Conservation (phyloP, 2,329 filamentous ascomycete genomes). For the Bertia moriformis region DNA sequence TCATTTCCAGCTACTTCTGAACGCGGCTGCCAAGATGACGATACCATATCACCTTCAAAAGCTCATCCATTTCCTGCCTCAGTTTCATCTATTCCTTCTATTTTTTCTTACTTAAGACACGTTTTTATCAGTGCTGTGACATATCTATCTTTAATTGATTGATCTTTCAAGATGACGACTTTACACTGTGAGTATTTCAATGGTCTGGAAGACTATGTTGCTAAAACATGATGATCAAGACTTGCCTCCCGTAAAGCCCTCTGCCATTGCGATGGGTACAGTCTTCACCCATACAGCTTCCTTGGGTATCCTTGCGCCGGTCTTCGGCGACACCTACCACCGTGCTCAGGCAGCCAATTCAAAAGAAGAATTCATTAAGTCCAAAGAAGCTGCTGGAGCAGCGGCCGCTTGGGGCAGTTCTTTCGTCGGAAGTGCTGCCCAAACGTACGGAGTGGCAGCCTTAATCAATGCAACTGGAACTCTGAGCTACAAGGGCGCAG, state of each 20-base stretch:
- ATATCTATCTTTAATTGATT: no score
- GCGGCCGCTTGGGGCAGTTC: conserved; percentile 83
- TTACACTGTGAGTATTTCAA: neutral
- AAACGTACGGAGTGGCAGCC: conserved; percentile 79
- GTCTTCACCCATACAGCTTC: conserved; percentile 89
- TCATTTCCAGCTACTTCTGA: no score
- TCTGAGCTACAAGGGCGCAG: conserved; percentile 89
- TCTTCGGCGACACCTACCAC: conserved; percentile 92
- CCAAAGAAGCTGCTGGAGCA: conserved; percentile 78
- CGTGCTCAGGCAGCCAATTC: conserved; percentile 81
- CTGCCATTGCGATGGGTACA: conserved; percentile 89
- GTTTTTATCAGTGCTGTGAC: no score
- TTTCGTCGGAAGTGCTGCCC: conserved; percentile 72
- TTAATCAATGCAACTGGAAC: conserved; percentile 91
- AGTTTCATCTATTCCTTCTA: no score
- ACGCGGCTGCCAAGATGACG: no score
- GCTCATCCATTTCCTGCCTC: no score
- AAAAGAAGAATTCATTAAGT: conserved; percentile 91
- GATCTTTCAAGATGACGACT: neutral
- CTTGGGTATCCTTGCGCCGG: conserved; percentile 69
- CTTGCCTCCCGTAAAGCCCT: conserved; percentile 77
- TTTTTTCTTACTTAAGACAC: no score
- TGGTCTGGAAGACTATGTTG: neutral
- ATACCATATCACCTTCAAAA: no score
- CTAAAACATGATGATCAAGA: conserved; percentile 18